These are phyloP conservation scores for Ascosphaera apis DNA, from an alignment of 2,329 filamentous ascomycete genomes.

Conservation along the genomic window DNA sequence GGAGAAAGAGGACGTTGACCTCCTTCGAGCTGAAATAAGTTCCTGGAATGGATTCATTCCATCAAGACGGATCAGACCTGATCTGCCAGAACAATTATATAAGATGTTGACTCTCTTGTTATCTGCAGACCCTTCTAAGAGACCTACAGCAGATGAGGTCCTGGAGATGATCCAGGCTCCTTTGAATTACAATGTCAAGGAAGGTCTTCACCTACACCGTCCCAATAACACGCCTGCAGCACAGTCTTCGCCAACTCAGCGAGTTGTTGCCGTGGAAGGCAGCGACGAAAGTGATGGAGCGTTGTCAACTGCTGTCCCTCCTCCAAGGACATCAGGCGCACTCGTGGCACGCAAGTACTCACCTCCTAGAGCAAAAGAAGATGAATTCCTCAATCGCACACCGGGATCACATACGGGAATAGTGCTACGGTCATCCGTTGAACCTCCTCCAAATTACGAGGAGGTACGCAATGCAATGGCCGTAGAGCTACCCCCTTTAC, in stretches of 20 bases:
- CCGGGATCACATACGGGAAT: background rate
- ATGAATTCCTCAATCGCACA: background rate
- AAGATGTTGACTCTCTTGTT: slow-evolving; percentile 60
- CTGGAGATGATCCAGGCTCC: slow-evolving; percentile 46
- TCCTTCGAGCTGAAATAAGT: slow-evolving; percentile 63
- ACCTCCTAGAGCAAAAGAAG: background rate
- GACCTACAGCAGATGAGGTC: slow-evolving; percentile 73
- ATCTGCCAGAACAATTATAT: slow-evolving; percentile 72
- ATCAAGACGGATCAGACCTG: slow-evolving; percentile 48
- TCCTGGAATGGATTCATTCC: slow-evolving; percentile 63
- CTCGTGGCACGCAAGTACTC: background rate
- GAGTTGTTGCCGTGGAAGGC: background rate
- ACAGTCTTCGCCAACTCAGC: background rate
- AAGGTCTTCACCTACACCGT: background rate
- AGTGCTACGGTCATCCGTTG: background rate
- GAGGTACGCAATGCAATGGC: background rate
- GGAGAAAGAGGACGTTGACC: slow-evolving; percentile 75
- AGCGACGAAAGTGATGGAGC: background rate
- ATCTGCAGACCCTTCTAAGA: slow-evolving; percentile 48
- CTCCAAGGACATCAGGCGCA: background rate
- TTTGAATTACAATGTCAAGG: slow-evolving; percentile 21
- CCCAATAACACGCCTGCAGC: background rate
- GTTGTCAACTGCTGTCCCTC: background rate
- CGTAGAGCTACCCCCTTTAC: background rate
- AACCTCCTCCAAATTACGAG: background rate